These are phyloP conservation scores for Phalaenopsis hybrid DNA, from an alignment of 116 monocot genomes.

Conservation along the genomic window DNA sequence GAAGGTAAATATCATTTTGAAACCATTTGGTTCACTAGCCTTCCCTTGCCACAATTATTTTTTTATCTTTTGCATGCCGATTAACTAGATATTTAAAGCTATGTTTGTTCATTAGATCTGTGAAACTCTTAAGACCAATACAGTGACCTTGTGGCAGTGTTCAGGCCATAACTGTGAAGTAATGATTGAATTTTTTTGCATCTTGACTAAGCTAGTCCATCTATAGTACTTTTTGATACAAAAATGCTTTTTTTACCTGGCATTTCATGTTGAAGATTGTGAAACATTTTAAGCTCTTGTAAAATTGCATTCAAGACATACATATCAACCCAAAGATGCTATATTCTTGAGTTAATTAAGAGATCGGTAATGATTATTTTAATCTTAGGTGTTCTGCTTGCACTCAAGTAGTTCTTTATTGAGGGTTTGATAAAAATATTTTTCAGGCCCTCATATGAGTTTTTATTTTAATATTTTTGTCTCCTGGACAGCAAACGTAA, in stretches of 20 bases:
- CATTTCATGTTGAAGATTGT: not conserved
- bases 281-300: not conserved
- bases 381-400: too few species aligned
- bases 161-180: not conserved
- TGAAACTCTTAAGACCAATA: not conserved
- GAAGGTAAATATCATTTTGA: constrained; percentile 15
- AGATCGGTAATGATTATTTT: not conserved
- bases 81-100: not conserved
- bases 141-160: not conserved
- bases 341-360: not conserved
- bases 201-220: not conserved
- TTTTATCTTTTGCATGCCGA: not conserved
- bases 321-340: not conserved
- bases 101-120: not conserved
- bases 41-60: not conserved
- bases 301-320: not conserved
- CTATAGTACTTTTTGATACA: not conserved
- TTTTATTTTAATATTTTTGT: too few species aligned
- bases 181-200: not conserved
- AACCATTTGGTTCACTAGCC: not conserved
- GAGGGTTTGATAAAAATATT: too few species aligned
- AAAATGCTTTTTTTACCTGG: not conserved
- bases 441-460: too few species aligned
- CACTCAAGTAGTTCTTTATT: too few species aligned
- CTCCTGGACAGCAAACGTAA: too few species aligned